A percentile compares a stretch with the other conserved stretches of the same genome.
These are phyloP conservation scores for Pyrrhoderma noxium DNA, from an alignment of 1,284 basidiomycete genomes.

Conservation along the genomic window DNA sequence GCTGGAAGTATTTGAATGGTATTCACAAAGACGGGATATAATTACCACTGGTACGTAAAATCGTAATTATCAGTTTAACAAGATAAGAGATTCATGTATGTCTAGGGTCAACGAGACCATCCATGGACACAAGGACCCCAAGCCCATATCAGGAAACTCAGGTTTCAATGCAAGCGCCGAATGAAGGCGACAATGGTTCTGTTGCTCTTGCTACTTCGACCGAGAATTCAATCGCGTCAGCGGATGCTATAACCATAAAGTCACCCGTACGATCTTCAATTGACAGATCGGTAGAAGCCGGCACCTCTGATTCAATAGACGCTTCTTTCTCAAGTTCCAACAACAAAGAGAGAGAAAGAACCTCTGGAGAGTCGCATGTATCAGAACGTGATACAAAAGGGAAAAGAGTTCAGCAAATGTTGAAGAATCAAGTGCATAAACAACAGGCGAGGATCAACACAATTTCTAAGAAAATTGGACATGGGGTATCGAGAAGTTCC, in stretches of 20 bases:
- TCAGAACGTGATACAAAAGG: constrained; percentile 32
- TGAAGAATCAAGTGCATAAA: constrained; percentile 66
- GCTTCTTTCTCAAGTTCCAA: neutral
- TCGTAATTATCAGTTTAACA: constrained; percentile 26
- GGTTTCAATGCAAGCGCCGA: neutral
- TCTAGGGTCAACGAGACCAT: constrained; percentile 12
- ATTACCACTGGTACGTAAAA: constrained; percentile 17
- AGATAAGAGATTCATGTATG: constrained; percentile 24
- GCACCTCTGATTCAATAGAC: neutral
- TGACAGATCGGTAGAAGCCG: constrained; percentile 1
- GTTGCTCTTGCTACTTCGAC: constrained; percentile 4
- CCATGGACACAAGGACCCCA: constrained; percentile 12
- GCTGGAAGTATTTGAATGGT: constrained; percentile 85
- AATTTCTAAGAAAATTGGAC: constrained; percentile 68
- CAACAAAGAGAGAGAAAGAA: constrained; percentile 1
- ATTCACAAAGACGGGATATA: constrained; percentile 50
- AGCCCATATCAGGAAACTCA: constrained; percentile 8
- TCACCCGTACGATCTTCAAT: constrained; percentile 10
- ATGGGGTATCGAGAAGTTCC: constrained; percentile 50
- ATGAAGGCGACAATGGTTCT: constrained; percentile 1
- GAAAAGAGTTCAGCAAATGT: constrained; percentile 65
- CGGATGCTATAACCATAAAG: constrained; percentile 9
- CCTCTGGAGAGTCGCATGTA: constrained; percentile 15
- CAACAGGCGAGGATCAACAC: constrained; percentile 64
- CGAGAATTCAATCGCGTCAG: constrained; percentile 1